Base-by-base conservation (phyloP, 371 early-diverging fungal species). In the Chytridiales sp. region DNA sequence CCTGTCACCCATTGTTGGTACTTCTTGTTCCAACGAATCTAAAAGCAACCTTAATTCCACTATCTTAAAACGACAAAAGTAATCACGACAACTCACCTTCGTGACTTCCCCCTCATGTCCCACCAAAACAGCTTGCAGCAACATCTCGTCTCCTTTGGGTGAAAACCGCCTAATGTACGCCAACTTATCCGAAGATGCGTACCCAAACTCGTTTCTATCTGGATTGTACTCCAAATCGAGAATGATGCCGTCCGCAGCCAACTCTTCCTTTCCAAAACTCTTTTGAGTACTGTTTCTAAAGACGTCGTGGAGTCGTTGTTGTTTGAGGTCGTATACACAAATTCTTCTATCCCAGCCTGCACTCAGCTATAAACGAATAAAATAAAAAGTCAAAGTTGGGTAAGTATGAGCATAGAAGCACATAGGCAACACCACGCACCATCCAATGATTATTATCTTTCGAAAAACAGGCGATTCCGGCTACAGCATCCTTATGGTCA, bases 101-200 rank as follows among this genome's bases (percentile, higher is more conserved):
- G 71, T 77, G 19, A 80, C 81, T 56, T 81, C 81, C 22, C 76
- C 81, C 62, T 81, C 81, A 59, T 81, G 81, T 0, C 81, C 81
- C 38, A 76, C 66, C 19, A 78, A 44, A 9, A 81, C 75, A 11
- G 70, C 79, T 39, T 53, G 50, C 13, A 81, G 55, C 34, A 59
- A 27, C 81, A 81, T 81, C 30, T 76, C 75, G 21, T 50, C 59
- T 8, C 76, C 79, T 42, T 60, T 68, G 0, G 69, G 55, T 30
- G 77, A 71, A 43, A 81, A 79, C 53, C 38, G 43, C 30, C 81
- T 59, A 4, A 81, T 50, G 42, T 81, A 81, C 1, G 72, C 76
- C 19, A 70, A 30, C 51, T 75, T 78, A 52, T 80, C 81, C 13
- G 76, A 67, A 13, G 71, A 70, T 4, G 71, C 70, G 42, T 80